A percentile compares a stretch with the other conserved stretches of the same genome.
Evolutionary conservation across 805 yeast genomes (phyloP).

Genomic region (Saccharomyces mikatae): DNA sequence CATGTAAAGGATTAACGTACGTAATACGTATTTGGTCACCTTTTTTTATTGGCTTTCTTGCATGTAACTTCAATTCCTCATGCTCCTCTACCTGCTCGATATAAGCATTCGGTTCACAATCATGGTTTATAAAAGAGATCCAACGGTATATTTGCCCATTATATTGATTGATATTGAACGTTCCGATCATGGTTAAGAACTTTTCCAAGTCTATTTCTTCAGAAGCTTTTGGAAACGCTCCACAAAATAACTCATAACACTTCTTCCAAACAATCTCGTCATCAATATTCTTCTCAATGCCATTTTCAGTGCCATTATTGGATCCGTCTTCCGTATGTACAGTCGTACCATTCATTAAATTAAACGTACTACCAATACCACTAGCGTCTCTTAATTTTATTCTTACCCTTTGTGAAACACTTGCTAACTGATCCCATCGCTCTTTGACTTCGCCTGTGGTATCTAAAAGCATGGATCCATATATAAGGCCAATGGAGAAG

Average conservation of each 20-base stretch:
- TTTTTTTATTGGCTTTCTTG: constrained; percentile 46
- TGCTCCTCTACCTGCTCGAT: constrained; percentile 40
- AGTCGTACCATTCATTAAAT: constrained; percentile 37
- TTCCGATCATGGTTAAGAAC: constrained; percentile 56
- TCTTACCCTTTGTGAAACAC: constrained; percentile 58
- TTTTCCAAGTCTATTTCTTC: constrained; percentile 40
- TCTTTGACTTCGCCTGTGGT: constrained; percentile 33
- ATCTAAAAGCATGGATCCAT: constrained; percentile 37
- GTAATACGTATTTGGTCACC: constrained; percentile 65
- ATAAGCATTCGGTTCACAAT: constrained; percentile 63
- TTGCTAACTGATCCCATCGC: constrained; percentile 59
- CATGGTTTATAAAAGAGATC: constrained; percentile 69
- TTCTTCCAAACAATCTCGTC: constrained; percentile 42
- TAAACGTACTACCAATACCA: constrained; percentile 35
- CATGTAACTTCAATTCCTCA: constrained; percentile 50
- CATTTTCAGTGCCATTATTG: constrained; percentile 44
- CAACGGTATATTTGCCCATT: constrained; percentile 52
- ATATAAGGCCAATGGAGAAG: constrained; percentile 52
- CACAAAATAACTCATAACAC: constrained; percentile 44
- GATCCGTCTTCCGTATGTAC: constrained; percentile 41
- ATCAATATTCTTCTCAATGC: constrained; percentile 4
- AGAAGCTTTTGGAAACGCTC: constrained; percentile 36
- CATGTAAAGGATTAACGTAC: constrained; percentile 61
- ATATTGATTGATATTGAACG: constrained; percentile 65
- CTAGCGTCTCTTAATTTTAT: constrained; percentile 51